These are phyloP conservation scores for Bauhinia variegata DNA, from an alignment of 306 rosid genomes.

Conservation along the genomic window DNA sequence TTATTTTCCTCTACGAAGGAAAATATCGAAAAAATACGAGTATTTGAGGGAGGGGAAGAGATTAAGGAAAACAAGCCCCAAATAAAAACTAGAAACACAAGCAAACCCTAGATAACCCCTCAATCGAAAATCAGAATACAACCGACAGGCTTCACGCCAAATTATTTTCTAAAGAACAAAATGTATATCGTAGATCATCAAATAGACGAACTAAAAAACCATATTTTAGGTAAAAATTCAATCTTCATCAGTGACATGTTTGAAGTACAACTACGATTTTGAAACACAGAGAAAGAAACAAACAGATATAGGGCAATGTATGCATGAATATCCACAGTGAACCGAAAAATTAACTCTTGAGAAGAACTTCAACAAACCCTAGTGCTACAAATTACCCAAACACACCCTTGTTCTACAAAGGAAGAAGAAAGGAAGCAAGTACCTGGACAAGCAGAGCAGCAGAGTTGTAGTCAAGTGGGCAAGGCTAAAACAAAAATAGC, in stretches of 20 bases:
- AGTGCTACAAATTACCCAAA: constrained; percentile 23
- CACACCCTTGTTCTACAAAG: background rate
- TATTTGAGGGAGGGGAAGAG: background rate
- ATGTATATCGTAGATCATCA: constrained; percentile 18
- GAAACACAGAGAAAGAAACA: constrained; percentile 27
- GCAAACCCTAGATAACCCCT: constrained; percentile 43
- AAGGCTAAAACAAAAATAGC: constrained; percentile 22
- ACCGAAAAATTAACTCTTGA: constrained; percentile 23
- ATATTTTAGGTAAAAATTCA: constrained; percentile 39
- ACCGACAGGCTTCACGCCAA: constrained; percentile 11
- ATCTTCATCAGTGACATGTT: constrained; percentile 23
- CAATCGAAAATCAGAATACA: constrained; percentile 23
- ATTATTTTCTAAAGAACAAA: background rate
- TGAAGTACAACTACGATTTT: constrained; percentile 13
- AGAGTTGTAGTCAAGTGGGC: background rate
- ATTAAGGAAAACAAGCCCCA: constrained; percentile 18
- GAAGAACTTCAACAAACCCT: constrained; percentile 28
- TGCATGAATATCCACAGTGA: constrained; percentile 11
- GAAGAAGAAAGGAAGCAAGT: background rate
- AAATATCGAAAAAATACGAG: constrained; percentile 19
- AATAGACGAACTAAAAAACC: constrained; percentile 20
- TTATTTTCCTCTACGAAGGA: background rate
- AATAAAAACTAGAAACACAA: constrained; percentile 14
- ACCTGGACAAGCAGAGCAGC: constrained; percentile 36
- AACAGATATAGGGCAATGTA: background rate